These are phyloP conservation scores for Breviolum minutum DNA, from an alignment of 73 alveolate genomes.

Conservation along the genomic window DNA sequence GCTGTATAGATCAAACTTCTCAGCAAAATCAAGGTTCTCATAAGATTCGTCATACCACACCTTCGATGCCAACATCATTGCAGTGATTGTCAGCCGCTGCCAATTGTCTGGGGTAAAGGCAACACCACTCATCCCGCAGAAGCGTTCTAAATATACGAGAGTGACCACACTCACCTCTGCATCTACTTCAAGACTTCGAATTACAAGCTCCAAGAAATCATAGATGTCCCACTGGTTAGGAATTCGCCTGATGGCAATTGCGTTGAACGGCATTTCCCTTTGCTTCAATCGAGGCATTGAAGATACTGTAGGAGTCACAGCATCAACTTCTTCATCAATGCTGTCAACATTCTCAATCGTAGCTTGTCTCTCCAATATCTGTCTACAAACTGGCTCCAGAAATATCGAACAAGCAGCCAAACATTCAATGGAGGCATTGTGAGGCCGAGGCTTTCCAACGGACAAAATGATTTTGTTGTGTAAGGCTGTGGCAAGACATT, in stretches of 20 bases:
- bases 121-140: conserved; percentile 98
- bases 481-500: conserved; percentile 64
- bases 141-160: conserved; percentile 99
- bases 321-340: background rate
- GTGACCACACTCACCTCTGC: conserved; percentile 93
- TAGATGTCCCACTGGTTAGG: conserved; percentile 91
- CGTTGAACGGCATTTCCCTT: conserved; percentile 26
- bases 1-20: conserved; percentile 98
- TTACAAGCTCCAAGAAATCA: conserved; percentile 56
- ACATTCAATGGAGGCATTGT: conserved; percentile 39
- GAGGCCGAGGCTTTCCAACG: conserved; percentile 79
- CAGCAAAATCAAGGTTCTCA: conserved; percentile 99
- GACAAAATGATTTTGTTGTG: conserved; percentile 87
- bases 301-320: conserved; percentile 7
- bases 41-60: conserved; percentile 99
- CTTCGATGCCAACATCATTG: conserved; percentile 99
- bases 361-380: conserved; percentile 46
- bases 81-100: conserved; percentile 98
- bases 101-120: conserved; percentile 99
- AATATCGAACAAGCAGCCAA: conserved; percentile 79
- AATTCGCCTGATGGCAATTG: conserved; percentile 52
- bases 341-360: background rate
- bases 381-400: conserved; percentile 79
- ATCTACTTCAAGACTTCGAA: conserved; percentile 44
- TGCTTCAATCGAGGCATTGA: background rate